Conservation (phyloP, 1,139 yeast species). For the Candida smagusa region DNA sequence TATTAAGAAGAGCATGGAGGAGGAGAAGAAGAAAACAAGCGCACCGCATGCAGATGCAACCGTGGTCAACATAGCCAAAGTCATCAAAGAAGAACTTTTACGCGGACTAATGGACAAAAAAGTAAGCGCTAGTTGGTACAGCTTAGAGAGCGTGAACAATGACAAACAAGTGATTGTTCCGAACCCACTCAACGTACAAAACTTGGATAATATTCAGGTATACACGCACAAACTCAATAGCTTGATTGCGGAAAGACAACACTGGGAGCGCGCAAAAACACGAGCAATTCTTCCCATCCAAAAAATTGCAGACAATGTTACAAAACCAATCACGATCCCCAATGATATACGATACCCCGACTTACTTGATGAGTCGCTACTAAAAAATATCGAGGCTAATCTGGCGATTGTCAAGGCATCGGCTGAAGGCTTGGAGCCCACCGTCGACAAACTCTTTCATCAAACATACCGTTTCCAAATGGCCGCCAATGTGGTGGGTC, state of each 20-base stretch:
- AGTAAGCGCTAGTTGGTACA: conserved; percentile 67
- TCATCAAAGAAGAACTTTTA: conserved; percentile 62
- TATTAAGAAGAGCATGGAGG: conserved; percentile 46
- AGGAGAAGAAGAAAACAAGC: conserved; percentile 29
- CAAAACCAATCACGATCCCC: conserved; percentile 1
- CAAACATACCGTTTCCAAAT: conserved; percentile 13
- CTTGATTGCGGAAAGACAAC: conserved; percentile 44
- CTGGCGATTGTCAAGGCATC: conserved; percentile 1
- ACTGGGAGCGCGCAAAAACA: conserved; percentile 43
- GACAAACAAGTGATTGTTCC: conserved; percentile 20
- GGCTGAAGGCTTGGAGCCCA: conserved; percentile 7
- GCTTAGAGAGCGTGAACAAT: conserved; percentile 15
- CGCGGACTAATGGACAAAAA: conserved; percentile 57
- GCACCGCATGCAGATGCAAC: conserved; percentile 33
- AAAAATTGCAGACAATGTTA: conserved; percentile 5
- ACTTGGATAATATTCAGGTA: conserved; percentile 11
- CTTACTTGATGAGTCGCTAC: conserved; percentile 4
- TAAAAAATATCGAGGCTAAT: conserved; percentile 4
- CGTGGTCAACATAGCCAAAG: conserved; percentile 54
- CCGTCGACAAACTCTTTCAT: conserved; percentile 14
- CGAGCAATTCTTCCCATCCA: conserved; percentile 19
- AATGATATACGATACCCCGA: conserved; percentile 3
- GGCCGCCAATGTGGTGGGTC: conserved; percentile 10
- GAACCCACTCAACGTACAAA: conserved; percentile 14
- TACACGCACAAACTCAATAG: conserved; percentile 38